Conservation (phyloP, 1,284 basidiomycete genomes). For the Leccinum subrobustum region DNA sequence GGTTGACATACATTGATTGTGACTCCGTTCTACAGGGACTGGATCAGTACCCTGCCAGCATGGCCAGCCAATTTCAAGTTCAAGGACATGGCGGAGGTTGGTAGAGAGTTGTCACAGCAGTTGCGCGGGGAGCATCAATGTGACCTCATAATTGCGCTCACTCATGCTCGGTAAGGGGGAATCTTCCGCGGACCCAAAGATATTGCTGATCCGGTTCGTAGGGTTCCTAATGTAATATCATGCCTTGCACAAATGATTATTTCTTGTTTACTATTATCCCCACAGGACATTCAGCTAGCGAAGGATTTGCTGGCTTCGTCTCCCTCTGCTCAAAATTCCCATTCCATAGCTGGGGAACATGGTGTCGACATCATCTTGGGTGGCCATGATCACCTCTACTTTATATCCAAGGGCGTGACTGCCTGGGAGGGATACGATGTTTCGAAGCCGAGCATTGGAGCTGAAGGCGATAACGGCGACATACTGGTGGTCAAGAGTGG, state of each 20-base stretch:
- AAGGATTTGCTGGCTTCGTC: slow-evolving; percentile 63
- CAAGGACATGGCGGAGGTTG: slow-evolving; percentile 53
- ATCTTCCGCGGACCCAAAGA: background rate
- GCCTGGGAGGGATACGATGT: slow-evolving; percentile 73
- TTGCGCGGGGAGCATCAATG: slow-evolving; percentile 59
- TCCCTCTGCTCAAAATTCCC: slow-evolving; percentile 48
- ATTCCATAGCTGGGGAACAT: slow-evolving; percentile 53
- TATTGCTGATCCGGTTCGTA: background rate
- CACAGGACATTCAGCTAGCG: slow-evolving; percentile 58
- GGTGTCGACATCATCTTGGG: slow-evolving; percentile 87
- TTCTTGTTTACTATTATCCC: slow-evolving; percentile 36
- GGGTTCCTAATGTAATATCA: background rate
- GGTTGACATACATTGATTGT: background rate
- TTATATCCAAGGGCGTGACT: slow-evolving; percentile 73
- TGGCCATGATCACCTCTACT: slow-evolving; percentile 90
- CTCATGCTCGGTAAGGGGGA: slow-evolving; percentile 52
- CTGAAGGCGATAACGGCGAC: slow-evolving; percentile 73
- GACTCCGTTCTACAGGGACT: slow-evolving; percentile 43
- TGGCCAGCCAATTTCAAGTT: slow-evolving; percentile 68
- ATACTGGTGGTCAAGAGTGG: slow-evolving; percentile 83
- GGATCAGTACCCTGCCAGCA: slow-evolving; percentile 70
- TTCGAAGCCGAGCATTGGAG: slow-evolving; percentile 58
- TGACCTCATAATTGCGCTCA: slow-evolving; percentile 68
- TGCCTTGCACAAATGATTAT: slow-evolving; percentile 11
- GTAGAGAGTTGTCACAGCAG: slow-evolving; percentile 51